These are phyloP conservation scores for Colletotrichum australisinense DNA, from an alignment of 2,329 filamentous ascomycete genomes.

Conservation along the genomic window DNA sequence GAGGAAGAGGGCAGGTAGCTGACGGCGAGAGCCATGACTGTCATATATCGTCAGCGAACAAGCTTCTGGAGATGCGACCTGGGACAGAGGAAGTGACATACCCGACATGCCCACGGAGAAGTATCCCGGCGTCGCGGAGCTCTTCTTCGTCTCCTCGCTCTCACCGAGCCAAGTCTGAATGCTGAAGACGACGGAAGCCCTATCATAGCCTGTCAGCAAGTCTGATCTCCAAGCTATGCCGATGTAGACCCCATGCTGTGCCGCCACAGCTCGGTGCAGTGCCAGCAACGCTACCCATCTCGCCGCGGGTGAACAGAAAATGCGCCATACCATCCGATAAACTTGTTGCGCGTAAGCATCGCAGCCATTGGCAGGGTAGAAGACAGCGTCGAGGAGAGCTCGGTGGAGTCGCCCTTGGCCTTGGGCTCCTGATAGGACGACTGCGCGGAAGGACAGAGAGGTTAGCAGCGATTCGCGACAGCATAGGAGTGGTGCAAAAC, in stretches of 20 bases:
- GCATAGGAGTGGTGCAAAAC: slow-evolving; percentile 41
- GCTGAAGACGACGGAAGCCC: slow-evolving; percentile 79
- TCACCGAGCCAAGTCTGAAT: slow-evolving; percentile 83
- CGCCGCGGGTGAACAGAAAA: not conserved
- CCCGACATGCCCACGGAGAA: slow-evolving; percentile 84
- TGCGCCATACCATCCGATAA: slow-evolving; percentile 69
- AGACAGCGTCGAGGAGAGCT: slow-evolving; percentile 77
- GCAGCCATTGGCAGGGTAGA: slow-evolving; percentile 95
- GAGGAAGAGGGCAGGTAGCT: slow-evolving; percentile 64
- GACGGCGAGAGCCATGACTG: slow-evolving; percentile 70
- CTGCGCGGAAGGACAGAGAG: slow-evolving; percentile 57
- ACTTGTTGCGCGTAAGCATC: slow-evolving; percentile 93
- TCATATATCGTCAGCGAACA: slow-evolving; percentile 4
- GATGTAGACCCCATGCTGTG: not conserved
- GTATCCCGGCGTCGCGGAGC: slow-evolving; percentile 72
- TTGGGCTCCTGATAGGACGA: slow-evolving; percentile 85
- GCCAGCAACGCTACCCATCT: not conserved
- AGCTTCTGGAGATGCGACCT: not conserved
- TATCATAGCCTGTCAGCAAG: slow-evolving; percentile 43
- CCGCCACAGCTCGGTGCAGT: not conserved
- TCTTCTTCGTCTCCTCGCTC: slow-evolving; percentile 74
- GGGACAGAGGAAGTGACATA: slow-evolving; percentile 54
- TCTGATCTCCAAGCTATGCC: no score
- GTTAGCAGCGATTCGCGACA: slow-evolving; percentile 14
- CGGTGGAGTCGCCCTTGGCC: slow-evolving; percentile 70